Percentiles rank a stretch among this genome's conserved stretches.
Evolutionary conservation across 441 rosid species (phyloP).

Genomic region (Brassica hybrid): DNA sequence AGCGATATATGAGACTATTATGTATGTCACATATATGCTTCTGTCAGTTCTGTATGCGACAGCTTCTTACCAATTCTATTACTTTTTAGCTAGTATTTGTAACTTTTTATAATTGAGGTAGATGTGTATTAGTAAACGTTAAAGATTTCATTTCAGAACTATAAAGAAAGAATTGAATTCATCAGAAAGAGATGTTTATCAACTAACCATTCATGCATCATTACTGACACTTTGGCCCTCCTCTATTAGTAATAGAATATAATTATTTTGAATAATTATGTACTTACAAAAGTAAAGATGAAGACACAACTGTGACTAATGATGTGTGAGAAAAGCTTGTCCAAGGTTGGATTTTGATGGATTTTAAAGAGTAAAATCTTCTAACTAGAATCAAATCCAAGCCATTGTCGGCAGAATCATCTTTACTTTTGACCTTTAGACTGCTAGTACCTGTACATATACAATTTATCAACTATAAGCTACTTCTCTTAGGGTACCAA

Average conservation of each 20-base stretch:
- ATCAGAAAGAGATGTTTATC: slow-evolving; percentile 41
- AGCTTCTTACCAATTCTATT: neutral
- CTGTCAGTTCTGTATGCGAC: neutral
- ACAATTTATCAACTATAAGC: slow-evolving; percentile 8
- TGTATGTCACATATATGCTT: neutral
- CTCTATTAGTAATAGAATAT: slow-evolving; percentile 21
- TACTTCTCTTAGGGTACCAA: slow-evolving; percentile 25
- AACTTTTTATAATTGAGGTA: neutral
- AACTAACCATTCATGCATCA: slow-evolving; percentile 36
- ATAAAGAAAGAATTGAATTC: slow-evolving; percentile 15
- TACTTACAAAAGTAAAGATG: slow-evolving; percentile 19
- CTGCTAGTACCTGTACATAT: neutral
- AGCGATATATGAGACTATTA: neutral
- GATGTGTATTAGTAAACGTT: neutral
- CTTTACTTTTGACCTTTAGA: slow-evolving; percentile 39
- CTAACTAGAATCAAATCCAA: slow-evolving; percentile 35
- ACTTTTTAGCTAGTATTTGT: slow-evolving; percentile 5
- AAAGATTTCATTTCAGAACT: neutral
- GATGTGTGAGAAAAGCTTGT: slow-evolving; percentile 27
- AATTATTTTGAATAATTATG: slow-evolving; percentile 29
- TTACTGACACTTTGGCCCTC: slow-evolving; percentile 36
- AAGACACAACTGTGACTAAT: slow-evolving; percentile 30
- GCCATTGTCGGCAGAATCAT: slow-evolving; percentile 40
- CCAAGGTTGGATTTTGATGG: slow-evolving; percentile 23
- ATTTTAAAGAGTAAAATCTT: slow-evolving; percentile 17